These are phyloP conservation scores for Micromonas commoda DNA, from an alignment of 139 green algal genomes.

Conservation along the genomic window DNA sequence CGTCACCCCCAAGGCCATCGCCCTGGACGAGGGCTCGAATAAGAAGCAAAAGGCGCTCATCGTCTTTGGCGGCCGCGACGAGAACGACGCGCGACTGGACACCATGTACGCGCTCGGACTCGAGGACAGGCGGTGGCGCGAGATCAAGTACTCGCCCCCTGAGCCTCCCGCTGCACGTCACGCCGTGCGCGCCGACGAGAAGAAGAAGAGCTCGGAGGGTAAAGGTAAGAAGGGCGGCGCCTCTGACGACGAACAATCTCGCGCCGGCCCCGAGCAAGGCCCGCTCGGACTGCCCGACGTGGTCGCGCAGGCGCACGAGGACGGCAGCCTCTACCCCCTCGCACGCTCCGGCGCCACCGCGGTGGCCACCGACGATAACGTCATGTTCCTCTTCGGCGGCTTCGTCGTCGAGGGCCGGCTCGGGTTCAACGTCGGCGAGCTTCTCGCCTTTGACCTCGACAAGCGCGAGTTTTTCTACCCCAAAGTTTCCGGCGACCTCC, in stretches of 20 bases:
- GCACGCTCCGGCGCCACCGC: not conserved
- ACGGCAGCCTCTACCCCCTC: not conserved
- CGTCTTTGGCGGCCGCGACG: not conserved
- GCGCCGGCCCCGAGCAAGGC: too few relatives aligned
- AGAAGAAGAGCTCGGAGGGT: too few relatives aligned
- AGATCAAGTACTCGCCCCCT: slow-evolving; percentile 10
- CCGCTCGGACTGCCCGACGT: not conserved
- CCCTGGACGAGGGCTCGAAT: not conserved
- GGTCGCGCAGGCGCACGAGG: not conserved
- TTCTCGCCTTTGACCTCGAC: not conserved
- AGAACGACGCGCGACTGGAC: slow-evolving; percentile 10
- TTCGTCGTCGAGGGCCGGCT: slow-evolving; percentile 4
- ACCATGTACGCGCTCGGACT: not conserved
- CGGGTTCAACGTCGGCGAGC: slow-evolving; percentile 5
- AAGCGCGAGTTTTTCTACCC: not conserved
- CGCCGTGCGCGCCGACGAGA: too few relatives aligned
- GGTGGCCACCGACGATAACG: not conserved
- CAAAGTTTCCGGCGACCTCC: not conserved
- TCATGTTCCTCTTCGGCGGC: not conserved
- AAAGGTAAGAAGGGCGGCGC: too few relatives aligned
- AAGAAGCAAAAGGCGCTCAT: slow-evolving; percentile 10
- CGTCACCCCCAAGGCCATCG: not conserved
- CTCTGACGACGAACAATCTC: too few relatives aligned
- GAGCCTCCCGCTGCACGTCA: too few relatives aligned
- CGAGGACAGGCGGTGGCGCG: not conserved